Base-by-base conservation (phyloP, 106 monocot genomes). In the Platanthera zijinensis region DNA sequence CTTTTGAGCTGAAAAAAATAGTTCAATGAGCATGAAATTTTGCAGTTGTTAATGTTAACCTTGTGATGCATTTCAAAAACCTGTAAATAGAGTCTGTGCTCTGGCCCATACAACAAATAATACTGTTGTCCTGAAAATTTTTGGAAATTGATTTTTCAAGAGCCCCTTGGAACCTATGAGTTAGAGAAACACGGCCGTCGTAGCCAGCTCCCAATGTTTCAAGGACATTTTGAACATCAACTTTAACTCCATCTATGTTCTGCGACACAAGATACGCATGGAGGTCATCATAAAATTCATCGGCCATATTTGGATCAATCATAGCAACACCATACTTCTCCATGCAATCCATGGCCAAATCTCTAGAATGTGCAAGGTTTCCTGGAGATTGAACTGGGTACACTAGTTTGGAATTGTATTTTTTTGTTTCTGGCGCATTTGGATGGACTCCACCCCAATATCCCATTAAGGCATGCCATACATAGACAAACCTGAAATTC, bases 381-480 rank as follows among this genome's bases (percentile, higher is more conserved):
- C 86, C 86, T 11, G 74, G 83, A 74, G 86, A 87, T 73, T 87
- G 86, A 7, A 49, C 53, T n/a, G 86, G 86, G 50, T 83, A 83
- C 32, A 78, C 3, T 71, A 87, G 51, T 32, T 69, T 81, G 11
- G 83, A 64, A 25, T 87, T 78, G 18, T 87, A 87, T 50, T 87
- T 83, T 54, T 75, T 81, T 3, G 83, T 86, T 71, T 73, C 80
- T 62, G 74, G 74, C 45, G 83, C 74, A 71, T 80, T 49, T 50
- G 83, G 80, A 71, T 81, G 68, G 69, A 86, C 56, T 78, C 86
- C 83, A 57, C 86, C 86, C 86, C 86, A 86, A 48, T 86, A 80
- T 61, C 86, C 86, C 83, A 83, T 81, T 11, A 86, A 53, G 2
- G 86, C 86, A 71, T 86, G 86, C 86, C 86, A 86, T 30, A 78